Evolutionary conservation across 495 filamentous ascomycete genomes (phyloP).

Genomic region (Cercophora sp.): DNA sequence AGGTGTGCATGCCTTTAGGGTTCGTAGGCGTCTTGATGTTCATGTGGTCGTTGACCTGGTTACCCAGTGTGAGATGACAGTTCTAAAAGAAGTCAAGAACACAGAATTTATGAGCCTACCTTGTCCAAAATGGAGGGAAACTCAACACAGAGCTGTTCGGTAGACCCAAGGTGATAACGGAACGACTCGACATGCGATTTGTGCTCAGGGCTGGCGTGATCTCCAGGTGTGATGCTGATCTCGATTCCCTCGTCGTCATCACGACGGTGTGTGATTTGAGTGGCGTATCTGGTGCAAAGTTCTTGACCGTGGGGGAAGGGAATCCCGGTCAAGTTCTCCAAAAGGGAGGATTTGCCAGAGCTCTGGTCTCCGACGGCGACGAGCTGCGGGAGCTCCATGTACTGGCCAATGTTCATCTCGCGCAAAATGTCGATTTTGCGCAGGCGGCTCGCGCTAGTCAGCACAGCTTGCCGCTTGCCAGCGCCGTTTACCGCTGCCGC

Average conservation of each 20-base stretch:
- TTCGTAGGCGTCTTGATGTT: slow-evolving; percentile 30
- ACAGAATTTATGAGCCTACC: background rate
- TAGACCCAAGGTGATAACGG: too few species aligned
- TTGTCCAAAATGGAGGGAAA: slow-evolving; percentile 28
- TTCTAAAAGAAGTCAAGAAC: background rate
- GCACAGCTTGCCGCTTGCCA: too few species aligned
- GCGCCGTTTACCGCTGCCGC: too few species aligned
- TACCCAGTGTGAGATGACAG: too few species aligned
- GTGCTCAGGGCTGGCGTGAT: slow-evolving; percentile 9
- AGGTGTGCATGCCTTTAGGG: slow-evolving; percentile 32
- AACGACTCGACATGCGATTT: too few species aligned
- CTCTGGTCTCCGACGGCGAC: slow-evolving; percentile 51
- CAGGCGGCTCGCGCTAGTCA: too few species aligned
- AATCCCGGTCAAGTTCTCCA: slow-evolving; percentile 50
- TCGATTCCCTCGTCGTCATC: slow-evolving; percentile 26
- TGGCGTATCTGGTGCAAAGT: slow-evolving; percentile 58
- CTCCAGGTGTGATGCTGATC: slow-evolving; percentile 21
- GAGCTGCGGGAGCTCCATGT: too few species aligned
- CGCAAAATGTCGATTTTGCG: too few species aligned
- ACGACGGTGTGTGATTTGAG: slow-evolving; percentile 54
- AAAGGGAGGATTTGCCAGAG: slow-evolving; percentile 50
- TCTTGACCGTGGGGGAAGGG: slow-evolving; percentile 48
- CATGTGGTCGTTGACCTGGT: slow-evolving; percentile 37
- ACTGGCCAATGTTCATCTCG: too few species aligned
- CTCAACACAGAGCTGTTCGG: too few species aligned